These are phyloP conservation scores for Hypoxylon sp. DNA, from an alignment of 2,329 filamentous ascomycete genomes.

Conservation along the genomic window DNA sequence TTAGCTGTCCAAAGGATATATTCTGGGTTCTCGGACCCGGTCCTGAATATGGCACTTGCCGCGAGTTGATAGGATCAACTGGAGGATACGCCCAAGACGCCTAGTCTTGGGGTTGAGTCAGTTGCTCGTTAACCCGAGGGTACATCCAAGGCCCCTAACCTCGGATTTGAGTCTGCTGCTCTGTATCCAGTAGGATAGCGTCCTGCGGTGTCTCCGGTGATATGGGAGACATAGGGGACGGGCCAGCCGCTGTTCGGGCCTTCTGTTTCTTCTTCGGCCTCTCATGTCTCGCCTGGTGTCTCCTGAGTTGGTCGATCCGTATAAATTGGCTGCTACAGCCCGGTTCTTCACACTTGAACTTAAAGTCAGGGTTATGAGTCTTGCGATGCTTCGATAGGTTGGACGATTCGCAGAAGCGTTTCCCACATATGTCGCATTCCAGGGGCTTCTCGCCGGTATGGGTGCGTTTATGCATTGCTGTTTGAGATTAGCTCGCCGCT, in stretches of 20 bases:
- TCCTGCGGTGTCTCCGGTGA: slow-evolving; percentile 24
- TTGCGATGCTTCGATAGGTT: slow-evolving; percentile 77
- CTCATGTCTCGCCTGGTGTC: slow-evolving; percentile 61
- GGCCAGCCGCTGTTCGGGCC: slow-evolving; percentile 20
- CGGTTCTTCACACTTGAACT: slow-evolving; percentile 63
- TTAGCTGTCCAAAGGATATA: not conserved
- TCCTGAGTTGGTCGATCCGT: slow-evolving; percentile 71
- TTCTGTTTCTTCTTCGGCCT: slow-evolving; percentile 49
- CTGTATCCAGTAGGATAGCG: not conserved
- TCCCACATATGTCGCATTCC: slow-evolving; percentile 70
- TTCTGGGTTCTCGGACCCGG: not conserved
- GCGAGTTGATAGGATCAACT: not conserved
- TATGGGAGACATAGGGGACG: slow-evolving; percentile 10
- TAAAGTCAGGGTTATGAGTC: slow-evolving; percentile 69
- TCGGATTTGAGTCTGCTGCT: slow-evolving; percentile 15
- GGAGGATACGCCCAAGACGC: slow-evolving; percentile 7
- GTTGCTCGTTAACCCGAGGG: slow-evolving; percentile 2
- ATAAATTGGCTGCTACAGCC: slow-evolving; percentile 71
- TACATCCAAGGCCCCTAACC: slow-evolving; percentile 14
- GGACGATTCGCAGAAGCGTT: slow-evolving; percentile 74
- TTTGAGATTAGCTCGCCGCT: slow-evolving; percentile 33
- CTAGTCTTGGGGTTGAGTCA: slow-evolving; percentile 3
- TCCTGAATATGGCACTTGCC: not conserved
- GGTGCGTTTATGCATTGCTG: slow-evolving; percentile 76
- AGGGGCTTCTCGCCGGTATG: slow-evolving; percentile 77